Conservation (phyloP, 2,329 filamentous ascomycete species). For the Fusarium clavum region DNA sequence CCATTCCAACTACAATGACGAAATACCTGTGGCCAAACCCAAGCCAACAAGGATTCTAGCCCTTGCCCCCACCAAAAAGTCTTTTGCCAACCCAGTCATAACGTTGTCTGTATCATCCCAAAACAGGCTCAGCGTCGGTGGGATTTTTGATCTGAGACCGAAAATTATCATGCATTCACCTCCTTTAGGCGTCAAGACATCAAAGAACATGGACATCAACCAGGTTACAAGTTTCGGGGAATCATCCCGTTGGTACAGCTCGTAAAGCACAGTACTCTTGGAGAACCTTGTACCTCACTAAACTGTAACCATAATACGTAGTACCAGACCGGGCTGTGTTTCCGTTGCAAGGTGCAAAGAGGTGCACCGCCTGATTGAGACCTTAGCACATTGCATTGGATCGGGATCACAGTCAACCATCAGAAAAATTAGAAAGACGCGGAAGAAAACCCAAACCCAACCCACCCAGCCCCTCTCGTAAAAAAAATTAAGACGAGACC, state of each 20-base stretch:
- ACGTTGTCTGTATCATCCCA: neutral
- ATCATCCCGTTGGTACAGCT: slow-evolving; percentile 2
- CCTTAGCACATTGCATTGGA: slow-evolving; percentile 39
- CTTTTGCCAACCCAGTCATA: slow-evolving; percentile 19
- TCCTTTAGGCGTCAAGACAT: slow-evolving; percentile 21
- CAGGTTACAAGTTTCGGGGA: slow-evolving; percentile 8
- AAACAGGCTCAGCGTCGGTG: slow-evolving; percentile 35
- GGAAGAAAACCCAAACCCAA: slow-evolving; percentile 5
- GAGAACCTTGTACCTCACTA: slow-evolving; percentile 12
- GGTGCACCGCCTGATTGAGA: slow-evolving; percentile 36
- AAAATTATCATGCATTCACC: slow-evolving; percentile 26
- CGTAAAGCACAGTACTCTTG: neutral
- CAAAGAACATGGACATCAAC: neutral
- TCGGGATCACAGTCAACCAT: slow-evolving; percentile 19
- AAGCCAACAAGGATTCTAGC: slow-evolving; percentile 33
- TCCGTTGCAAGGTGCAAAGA: neutral
- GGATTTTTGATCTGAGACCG: slow-evolving; percentile 10
- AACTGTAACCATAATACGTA: slow-evolving; percentile 12
- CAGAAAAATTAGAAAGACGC: neutral
- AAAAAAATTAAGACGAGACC: slow-evolving; percentile 4
- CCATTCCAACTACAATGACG: slow-evolving; percentile 39
- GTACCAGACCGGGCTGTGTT: slow-evolving; percentile 1
- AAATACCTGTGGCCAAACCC: slow-evolving; percentile 35
- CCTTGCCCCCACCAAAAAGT: slow-evolving; percentile 39
- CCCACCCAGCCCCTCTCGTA: slow-evolving; percentile 23